Evolutionary conservation across 1,284 basidiomycete genomes (phyloP).

Genomic region (Tylopilus orsonianus): DNA sequence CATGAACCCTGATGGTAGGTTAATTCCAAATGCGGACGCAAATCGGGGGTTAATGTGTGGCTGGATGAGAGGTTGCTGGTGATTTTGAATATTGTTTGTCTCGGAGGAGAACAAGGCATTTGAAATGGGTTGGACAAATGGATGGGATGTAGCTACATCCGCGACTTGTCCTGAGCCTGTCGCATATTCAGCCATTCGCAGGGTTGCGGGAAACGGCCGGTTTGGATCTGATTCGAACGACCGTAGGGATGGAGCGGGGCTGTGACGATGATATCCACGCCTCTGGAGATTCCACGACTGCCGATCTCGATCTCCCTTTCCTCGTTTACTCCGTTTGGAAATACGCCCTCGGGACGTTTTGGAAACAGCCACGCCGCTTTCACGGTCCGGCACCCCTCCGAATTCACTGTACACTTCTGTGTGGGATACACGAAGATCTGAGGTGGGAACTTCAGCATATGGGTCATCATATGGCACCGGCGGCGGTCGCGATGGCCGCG

Average conservation of each 20-base stretch:
- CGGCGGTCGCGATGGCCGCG: conserved; percentile 54
- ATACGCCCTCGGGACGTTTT: conserved; percentile 35
- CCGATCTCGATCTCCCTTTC: conserved; percentile 20
- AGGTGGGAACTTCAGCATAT: conserved; percentile 55
- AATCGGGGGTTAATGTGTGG: conserved; percentile 84
- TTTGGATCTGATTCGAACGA: conserved; percentile 33
- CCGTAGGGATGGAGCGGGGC: conserved; percentile 13
- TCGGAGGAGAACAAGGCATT: conserved; percentile 20
- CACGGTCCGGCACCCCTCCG: conserved; percentile 27
- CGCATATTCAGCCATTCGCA: conserved; percentile 46
- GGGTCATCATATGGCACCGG: conserved; percentile 77
- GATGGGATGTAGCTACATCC: conserved; percentile 23
- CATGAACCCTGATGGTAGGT: conserved; percentile 25
- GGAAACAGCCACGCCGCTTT: conserved; percentile 13
- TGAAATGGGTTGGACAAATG: conserved; percentile 14
- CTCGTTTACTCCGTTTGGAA: conserved; percentile 31
- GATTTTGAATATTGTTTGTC: conserved; percentile 18
- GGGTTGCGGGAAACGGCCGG: conserved; percentile 45
- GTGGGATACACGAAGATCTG: conserved; percentile 10
- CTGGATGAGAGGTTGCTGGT: conserved; percentile 53
- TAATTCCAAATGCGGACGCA: conserved; percentile 53
- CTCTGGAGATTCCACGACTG: conserved; percentile 15
- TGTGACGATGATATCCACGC: conserved; percentile 16
- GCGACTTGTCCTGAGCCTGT: conserved; percentile 44
- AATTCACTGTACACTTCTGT: conserved; percentile 4